Percentiles rank a stretch among this genome's conserved stretches.
Evolutionary conservation across 2,329 filamentous ascomycete species (phyloP).

Genomic region (Diplocarpon mali): DNA sequence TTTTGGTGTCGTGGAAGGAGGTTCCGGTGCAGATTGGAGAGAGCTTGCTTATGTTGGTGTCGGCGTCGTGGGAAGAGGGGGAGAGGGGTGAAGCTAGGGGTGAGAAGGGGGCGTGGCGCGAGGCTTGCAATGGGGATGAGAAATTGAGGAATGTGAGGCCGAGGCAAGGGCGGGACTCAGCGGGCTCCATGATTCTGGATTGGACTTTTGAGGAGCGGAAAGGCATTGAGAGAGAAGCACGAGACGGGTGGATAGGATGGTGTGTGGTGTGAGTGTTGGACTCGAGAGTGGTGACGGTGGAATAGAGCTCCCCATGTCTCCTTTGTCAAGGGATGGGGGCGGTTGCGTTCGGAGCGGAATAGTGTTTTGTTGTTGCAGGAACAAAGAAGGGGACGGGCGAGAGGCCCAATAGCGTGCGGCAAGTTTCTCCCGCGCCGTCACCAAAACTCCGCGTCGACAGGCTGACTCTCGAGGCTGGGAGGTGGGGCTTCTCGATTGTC

Average conservation of each 20-base stretch:
- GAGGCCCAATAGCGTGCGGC: too few relatives aligned
- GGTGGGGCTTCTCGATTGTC: neutral
- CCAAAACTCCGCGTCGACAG: too few relatives aligned
- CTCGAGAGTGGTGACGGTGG: neutral
- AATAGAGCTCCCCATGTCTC: neutral
- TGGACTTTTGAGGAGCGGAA: conserved; percentile 15
- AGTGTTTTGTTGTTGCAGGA: too few relatives aligned
- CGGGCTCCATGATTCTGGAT: conserved; percentile 9
- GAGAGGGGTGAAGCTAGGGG: neutral
- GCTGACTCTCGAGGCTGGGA: neutral
- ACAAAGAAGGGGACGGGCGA: too few relatives aligned
- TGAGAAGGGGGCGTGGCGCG: neutral
- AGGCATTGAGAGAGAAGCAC: conserved; percentile 8
- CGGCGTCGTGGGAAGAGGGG: too few relatives aligned
- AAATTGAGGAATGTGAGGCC: conserved; percentile 4
- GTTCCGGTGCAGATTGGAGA: too few relatives aligned
- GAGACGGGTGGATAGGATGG: neutral
- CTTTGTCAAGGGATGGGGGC: neutral
- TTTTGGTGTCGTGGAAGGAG: too few relatives aligned
- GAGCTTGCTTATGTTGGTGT: too few relatives aligned
- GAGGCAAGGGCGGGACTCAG: neutral
- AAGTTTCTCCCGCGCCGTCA: too few relatives aligned
- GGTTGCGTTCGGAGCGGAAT: too few relatives aligned
- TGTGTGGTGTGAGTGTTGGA: neutral
- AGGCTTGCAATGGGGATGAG: neutral